Evolutionary conservation across 1,284 basidiomycete genomes (phyloP).

Genomic region (Phlebopus sp.): DNA sequence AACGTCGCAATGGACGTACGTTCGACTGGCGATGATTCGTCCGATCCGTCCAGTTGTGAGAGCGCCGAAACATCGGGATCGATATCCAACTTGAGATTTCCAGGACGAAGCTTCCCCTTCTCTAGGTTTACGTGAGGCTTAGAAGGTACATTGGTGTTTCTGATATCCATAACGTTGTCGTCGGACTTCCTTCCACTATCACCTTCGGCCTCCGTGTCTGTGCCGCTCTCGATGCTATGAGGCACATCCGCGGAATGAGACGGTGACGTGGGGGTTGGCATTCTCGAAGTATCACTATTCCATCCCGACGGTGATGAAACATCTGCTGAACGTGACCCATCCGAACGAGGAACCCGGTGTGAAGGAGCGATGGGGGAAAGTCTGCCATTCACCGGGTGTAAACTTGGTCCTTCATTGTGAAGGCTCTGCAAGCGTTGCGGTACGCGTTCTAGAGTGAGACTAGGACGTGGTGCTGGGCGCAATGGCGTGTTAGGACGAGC

Average conservation of each 20-base stretch:
- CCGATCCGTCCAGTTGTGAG: slow-evolving; percentile 37
- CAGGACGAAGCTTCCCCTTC: slow-evolving; percentile 14
- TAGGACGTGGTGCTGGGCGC: slow-evolving; percentile 19
- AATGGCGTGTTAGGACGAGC: slow-evolving; percentile 17
- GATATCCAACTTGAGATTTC: slow-evolving; percentile 19
- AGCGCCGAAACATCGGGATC: slow-evolving; percentile 23
- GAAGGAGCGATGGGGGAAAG: slow-evolving; percentile 6
- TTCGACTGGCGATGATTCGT: slow-evolving; percentile 55
- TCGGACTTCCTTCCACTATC: slow-evolving; percentile 38
- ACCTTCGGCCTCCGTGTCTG: slow-evolving; percentile 60
- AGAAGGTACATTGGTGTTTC: slow-evolving; percentile 38
- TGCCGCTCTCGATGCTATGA: slow-evolving; percentile 68
- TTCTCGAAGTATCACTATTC: slow-evolving; percentile 27
- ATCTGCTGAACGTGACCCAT: slow-evolving; percentile 15
- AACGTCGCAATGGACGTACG: slow-evolving; percentile 68
- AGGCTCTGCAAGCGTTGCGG: slow-evolving; percentile 29
- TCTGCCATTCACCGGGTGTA: slow-evolving; percentile 8
- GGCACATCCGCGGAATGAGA: slow-evolving; percentile 65
- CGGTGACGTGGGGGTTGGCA: slow-evolving; percentile 52
- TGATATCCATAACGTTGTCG: slow-evolving; percentile 19
- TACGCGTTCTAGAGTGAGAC: slow-evolving; percentile 22
- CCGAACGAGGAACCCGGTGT: slow-evolving; percentile 15
- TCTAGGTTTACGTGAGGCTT: slow-evolving; percentile 52
- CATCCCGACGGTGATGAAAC: slow-evolving; percentile 20
- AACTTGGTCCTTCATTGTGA: slow-evolving; percentile 3